These are phyloP conservation scores for Avena eriantha DNA, from an alignment of 176 grass and related monocot species.

Conservation along the genomic window DNA sequence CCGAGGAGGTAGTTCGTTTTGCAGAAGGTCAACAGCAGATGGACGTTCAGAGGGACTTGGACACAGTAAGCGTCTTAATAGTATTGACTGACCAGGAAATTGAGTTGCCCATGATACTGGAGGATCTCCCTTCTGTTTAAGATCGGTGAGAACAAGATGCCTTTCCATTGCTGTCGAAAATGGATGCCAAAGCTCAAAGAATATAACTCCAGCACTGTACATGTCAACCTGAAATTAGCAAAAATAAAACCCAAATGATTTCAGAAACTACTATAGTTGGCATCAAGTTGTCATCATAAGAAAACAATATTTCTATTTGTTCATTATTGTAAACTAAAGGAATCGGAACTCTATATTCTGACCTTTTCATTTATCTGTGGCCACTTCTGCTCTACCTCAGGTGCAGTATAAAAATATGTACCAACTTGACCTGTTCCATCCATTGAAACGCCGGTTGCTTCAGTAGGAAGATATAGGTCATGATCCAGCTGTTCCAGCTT, in stretches of 20 bases:
- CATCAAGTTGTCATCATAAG: slow-evolving; percentile 14
- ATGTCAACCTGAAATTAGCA: slow-evolving; percentile 81
- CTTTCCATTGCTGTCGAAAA: slow-evolving; percentile 96
- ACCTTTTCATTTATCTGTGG: slow-evolving; percentile 99
- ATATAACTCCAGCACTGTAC: slow-evolving; percentile 97
- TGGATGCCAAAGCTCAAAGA: slow-evolving; percentile 98
- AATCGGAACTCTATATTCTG: slow-evolving; percentile 24
- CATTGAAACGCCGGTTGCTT: slow-evolving; percentile 76
- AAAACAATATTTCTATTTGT: slow-evolving; percentile 1
- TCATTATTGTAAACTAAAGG: neutral
- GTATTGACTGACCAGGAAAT: slow-evolving; percentile 65
- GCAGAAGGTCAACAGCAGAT: slow-evolving; percentile 87
- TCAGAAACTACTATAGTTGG: neutral
- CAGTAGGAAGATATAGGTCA: slow-evolving; percentile 86
- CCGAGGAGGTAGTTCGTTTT: slow-evolving; percentile 88
- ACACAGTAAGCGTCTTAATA: slow-evolving; percentile 69
- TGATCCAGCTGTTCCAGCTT: slow-evolving; percentile 90
- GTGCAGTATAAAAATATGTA: slow-evolving; percentile 97
- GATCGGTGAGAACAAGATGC: slow-evolving; percentile 91
- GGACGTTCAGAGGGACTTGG: slow-evolving; percentile 86
- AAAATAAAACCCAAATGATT: slow-evolving; percentile 19
- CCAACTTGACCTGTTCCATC: slow-evolving; percentile 96
- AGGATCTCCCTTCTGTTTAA: slow-evolving; percentile 79
- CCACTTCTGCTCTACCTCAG: slow-evolving; percentile 95
- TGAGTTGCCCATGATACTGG: slow-evolving; percentile 70